Conservation (phyloP, 768 basidiomycete genomes). For the Antrodiella citrinella region DNA sequence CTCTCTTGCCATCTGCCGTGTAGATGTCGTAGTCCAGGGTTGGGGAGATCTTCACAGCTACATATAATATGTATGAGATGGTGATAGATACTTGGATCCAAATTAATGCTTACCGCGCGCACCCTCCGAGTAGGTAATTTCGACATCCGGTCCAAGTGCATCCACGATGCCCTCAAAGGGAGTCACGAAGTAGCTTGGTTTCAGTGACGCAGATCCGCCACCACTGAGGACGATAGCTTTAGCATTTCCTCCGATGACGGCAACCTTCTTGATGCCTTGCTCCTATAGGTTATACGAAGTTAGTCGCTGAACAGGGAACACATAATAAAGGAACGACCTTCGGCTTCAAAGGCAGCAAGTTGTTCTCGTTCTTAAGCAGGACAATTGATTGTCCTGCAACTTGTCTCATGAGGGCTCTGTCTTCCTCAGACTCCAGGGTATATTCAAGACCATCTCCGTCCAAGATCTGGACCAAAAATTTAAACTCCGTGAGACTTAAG, state of each 20-base stretch:
- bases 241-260: conserved; percentile 69
- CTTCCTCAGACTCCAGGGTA: conserved; percentile 52
- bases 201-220: conserved; percentile 66
- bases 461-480: conserved; percentile 37
- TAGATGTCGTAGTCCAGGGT: conserved; percentile 61
- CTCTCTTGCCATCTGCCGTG: conserved; percentile 50
- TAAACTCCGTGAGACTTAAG: too few relatives aligned
- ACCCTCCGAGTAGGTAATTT: conserved; percentile 62
- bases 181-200: conserved; percentile 66
- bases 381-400: conserved; percentile 69
- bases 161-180: conserved; percentile 71
- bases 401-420: conserved; percentile 53
- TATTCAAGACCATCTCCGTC: conserved; percentile 65
- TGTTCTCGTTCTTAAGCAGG: conserved; percentile 60
- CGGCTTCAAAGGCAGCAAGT: conserved; percentile 45
- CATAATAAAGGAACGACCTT: too few relatives aligned
- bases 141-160: conserved; percentile 40
- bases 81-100: not conserved
- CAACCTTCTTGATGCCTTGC: conserved; percentile 51
- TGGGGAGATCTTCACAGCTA: conserved; percentile 60
- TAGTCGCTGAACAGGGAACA: too few relatives aligned
- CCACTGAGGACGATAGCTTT: conserved; percentile 56
- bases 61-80: too few relatives aligned
- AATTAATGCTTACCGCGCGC: conserved; percentile 47
- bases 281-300: too few relatives aligned